phyloP scores from a whole-genome alignment of 352 stramenopile species.

The Pilasporangium apinafurcum region DNA sequence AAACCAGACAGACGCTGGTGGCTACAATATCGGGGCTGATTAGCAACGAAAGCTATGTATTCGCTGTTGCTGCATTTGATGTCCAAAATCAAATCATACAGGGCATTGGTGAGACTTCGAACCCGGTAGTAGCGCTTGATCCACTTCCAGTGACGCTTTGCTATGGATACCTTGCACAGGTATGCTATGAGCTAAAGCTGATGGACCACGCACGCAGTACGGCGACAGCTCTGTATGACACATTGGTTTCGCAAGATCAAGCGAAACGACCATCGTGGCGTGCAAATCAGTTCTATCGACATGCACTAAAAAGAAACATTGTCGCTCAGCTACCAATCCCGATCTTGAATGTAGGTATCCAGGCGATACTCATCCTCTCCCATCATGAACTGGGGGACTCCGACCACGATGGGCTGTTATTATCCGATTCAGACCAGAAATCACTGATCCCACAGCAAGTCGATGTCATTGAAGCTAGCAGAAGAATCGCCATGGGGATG shows the following conservation, averaged over 20 bases:
- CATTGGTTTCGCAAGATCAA: slow-evolving; percentile 25
- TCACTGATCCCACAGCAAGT: slow-evolving; percentile 27
- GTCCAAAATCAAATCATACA: slow-evolving; percentile 49
- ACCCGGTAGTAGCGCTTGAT: slow-evolving; percentile 57
- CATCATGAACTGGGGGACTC: slow-evolving; percentile 35
- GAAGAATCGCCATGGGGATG: slow-evolving; percentile 45
- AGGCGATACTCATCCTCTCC: slow-evolving; percentile 48
- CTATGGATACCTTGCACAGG: slow-evolving; percentile 68
- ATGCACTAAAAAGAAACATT: slow-evolving; percentile 35
- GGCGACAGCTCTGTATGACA: slow-evolving; percentile 40
- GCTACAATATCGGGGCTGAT: slow-evolving; percentile 45
- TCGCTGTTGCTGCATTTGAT: slow-evolving; percentile 78
- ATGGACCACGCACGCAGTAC: slow-evolving; percentile 20
- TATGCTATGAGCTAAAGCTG: slow-evolving; percentile 27
- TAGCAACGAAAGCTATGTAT: slow-evolving; percentile 79
- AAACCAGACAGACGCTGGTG: no score
- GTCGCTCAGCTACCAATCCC: slow-evolving; percentile 45
- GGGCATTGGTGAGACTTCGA: slow-evolving; percentile 55
- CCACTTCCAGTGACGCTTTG: slow-evolving; percentile 53
- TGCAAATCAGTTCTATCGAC: slow-evolving; percentile 52
- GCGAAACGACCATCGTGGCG: slow-evolving; percentile 32
- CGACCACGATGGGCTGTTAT: slow-evolving; percentile 31
- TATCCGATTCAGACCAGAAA: slow-evolving; percentile 18
- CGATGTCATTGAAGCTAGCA: slow-evolving; percentile 32
- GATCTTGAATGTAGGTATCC: slow-evolving; percentile 41